A percentile compares a stretch with the other conserved stretches of the same genome.
phyloP scores from a whole-genome alignment of 192 early-diverging fungal genomes.

The Coemansia sp. region DNA sequence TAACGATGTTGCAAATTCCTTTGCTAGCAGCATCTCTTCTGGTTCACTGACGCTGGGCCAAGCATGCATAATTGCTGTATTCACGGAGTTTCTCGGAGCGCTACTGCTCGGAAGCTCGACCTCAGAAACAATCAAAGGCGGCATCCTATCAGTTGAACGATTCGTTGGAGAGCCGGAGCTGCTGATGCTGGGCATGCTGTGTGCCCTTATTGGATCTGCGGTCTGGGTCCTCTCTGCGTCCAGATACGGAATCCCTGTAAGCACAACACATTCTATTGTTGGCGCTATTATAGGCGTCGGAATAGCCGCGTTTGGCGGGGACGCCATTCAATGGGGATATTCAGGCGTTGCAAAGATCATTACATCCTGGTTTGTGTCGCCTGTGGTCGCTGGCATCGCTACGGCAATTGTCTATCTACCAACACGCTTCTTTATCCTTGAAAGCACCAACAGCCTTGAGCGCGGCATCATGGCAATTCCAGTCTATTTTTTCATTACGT shows the following conservation, averaged over 20 bases:
- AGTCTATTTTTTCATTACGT: slow-evolving; percentile 67
- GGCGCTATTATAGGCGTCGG: slow-evolving; percentile 75
- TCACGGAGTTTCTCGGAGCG: slow-evolving; percentile 82
- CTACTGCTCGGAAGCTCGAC: slow-evolving; percentile 70
- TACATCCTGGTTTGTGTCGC: slow-evolving; percentile 76
- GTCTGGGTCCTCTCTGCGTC: slow-evolving; percentile 73
- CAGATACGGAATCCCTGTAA: slow-evolving; percentile 68
- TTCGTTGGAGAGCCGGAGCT: slow-evolving; percentile 67
- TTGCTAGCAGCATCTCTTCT: slow-evolving; percentile 82
- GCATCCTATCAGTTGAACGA: slow-evolving; percentile 60
- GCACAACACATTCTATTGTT: slow-evolving; percentile 82
- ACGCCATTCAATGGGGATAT: slow-evolving; percentile 64
- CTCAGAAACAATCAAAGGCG: slow-evolving; percentile 78
- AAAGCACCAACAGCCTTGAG: slow-evolving; percentile 62
- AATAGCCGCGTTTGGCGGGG: slow-evolving; percentile 67
- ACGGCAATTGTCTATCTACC: slow-evolving; percentile 65
- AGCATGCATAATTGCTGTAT: slow-evolving; percentile 75
- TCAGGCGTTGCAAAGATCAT: slow-evolving; percentile 60
- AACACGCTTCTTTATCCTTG: slow-evolving; percentile 64
- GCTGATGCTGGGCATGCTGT: slow-evolving; percentile 83
- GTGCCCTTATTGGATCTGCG: slow-evolving; percentile 75
- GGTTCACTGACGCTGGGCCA: slow-evolving; percentile 73
- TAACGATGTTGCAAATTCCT: slow-evolving; percentile 89
- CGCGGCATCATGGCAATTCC: slow-evolving; percentile 69
- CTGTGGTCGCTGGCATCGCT: slow-evolving; percentile 64